Evolutionary conservation across 2,329 filamentous ascomycete species (phyloP), one percentile per base, ranked within the genome.

Genomic region (Aureobasidium sp.): DNA sequence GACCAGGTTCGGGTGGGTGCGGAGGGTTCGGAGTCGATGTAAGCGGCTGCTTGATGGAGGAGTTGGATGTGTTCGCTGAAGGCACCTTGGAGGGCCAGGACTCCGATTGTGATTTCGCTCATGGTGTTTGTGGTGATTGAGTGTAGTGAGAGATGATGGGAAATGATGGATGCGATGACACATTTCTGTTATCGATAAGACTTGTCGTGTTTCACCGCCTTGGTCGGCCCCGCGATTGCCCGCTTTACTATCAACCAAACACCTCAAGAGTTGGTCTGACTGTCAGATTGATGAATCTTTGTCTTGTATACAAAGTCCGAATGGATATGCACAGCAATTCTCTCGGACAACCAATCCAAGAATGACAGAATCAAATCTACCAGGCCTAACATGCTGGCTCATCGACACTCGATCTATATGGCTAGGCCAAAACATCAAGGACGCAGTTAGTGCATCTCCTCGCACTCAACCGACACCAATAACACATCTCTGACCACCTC

Each of bases 31-130:
- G 62, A 58, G 61, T 67, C 63, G 47, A 88, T 71, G 27, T 76
- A 74, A n/a, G 75, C 71, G 2, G 86, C 83, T 6, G 92, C 91
- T 65, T 83, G 81, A 66, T 83, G 82, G 41, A 97, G 81, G 41
- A 96, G 83, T 66, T 85, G 81, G 62, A 96, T 73, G 77, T 99
- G 93, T 74, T 99, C 93, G 69, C 86, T 82, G 74, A 97, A 97
- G 62, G 92, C 93, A 68, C 94, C 94, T 76, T 99, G 94, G 21
- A 99, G 83, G 67, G 94, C 86, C 41, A 87, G 79, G 37, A 87
- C 84, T 65, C 85, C 85, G 50, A 87, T 77, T 16, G 81, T 84
- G 61, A 84, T 73, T 34, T 64, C 44, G 29, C 60, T 64, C 60
- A 62, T 67, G 62, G 47, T 64, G 29, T 30, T 36, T 47, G 34